Conservation (phyloP, 2,329 filamentous ascomycete species). For the Sporothrix dimorphospora region DNA sequence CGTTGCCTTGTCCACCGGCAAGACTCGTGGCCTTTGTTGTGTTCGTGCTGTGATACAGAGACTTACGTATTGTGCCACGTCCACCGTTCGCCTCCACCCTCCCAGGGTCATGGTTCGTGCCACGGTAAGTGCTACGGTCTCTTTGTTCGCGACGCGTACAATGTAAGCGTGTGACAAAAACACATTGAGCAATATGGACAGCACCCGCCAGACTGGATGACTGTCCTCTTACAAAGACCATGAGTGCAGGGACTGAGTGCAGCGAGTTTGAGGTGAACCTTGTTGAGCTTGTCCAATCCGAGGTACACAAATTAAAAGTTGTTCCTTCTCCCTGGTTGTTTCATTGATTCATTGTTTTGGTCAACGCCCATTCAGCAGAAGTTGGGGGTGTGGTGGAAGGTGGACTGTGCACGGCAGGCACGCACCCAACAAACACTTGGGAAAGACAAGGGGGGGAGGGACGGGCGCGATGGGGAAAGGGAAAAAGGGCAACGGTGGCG, state of each 20-base stretch:
- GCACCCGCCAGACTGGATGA: conserved; percentile 6
- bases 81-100: not conserved
- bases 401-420: conserved; percentile 18
- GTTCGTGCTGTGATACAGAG: not conserved
- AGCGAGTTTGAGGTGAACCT: not conserved
- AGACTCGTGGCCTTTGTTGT: not conserved
- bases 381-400: not conserved
- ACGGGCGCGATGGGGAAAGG: not conserved
- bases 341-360: not conserved
- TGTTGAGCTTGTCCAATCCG: not conserved
- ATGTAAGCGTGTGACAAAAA: not conserved
- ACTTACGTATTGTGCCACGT: conserved; percentile 3
- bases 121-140: not conserved
- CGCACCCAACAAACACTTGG: conserved; percentile 8
- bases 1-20: not conserved
- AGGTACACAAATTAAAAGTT: not conserved
- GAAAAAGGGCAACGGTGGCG: conserved; percentile 17
- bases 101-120: not conserved
- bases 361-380: too few species aligned
- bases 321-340: not conserved
- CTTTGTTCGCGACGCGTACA: not conserved
- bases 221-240: not conserved
- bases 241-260: not conserved
- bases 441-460: not conserved
- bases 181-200: not conserved